These are phyloP conservation scores for Botrytis hyacinthi DNA, from an alignment of 2,329 filamentous ascomycete genomes.

Conservation along the genomic window DNA sequence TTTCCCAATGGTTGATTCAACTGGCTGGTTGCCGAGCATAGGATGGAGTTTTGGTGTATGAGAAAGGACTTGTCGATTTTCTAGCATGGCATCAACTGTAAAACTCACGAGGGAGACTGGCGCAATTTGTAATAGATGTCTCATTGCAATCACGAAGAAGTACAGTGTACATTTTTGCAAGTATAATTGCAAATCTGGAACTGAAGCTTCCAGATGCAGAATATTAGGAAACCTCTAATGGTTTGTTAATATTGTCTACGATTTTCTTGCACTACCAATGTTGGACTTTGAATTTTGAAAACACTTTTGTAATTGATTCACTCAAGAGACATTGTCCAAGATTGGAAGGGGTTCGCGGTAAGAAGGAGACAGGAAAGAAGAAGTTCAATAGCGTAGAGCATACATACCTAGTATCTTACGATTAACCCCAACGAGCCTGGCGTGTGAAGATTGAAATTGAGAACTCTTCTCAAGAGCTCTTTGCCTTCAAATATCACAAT, in stretches of 20 bases:
- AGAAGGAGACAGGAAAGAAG: not conserved
- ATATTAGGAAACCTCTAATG: not conserved
- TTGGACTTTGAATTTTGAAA: not conserved
- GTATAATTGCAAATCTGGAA: not conserved
- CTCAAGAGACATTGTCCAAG: not conserved
- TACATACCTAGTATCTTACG: not conserved
- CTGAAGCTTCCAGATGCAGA: not conserved
- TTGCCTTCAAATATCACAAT: not conserved
- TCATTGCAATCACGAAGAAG: not conserved
- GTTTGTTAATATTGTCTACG: not conserved
- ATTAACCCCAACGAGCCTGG: not conserved
- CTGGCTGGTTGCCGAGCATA: not conserved
- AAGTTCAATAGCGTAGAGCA: not conserved
- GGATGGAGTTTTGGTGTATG: conserved; percentile 7
- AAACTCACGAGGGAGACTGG: not conserved
- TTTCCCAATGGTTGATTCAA: not conserved
- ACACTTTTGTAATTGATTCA: not conserved
- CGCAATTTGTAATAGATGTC: not conserved
- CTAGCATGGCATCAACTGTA: not conserved
- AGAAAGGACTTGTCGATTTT: not conserved
- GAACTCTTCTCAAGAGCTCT: not conserved
- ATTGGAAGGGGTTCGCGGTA: not conserved
- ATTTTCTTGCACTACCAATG: not conserved
- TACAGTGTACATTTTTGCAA: not conserved
- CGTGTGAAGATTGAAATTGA: not conserved